Evolutionary conservation across 2,329 filamentous ascomycete genomes (phyloP), one percentile per base, ranked within the genome.

Genomic region (Leptosphaerulina australis): DNA sequence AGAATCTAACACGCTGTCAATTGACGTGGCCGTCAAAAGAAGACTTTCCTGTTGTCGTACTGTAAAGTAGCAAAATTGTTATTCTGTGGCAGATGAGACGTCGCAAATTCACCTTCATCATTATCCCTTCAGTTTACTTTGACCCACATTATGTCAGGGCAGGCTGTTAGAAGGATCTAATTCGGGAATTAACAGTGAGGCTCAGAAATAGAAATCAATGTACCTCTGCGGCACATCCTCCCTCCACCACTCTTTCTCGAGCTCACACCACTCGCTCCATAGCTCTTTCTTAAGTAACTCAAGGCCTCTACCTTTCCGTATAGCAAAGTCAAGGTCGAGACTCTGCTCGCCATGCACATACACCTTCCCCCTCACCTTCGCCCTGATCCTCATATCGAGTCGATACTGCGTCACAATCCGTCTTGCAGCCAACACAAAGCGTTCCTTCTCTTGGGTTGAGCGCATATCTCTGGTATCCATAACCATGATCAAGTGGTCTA

Each of bases 341-440:
- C 15, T 25, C 12, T 21, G 15, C 8, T 46, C 41, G 15, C 22
- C 26, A 37, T 51, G 48, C 41, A 51, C 37, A 21, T 51, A 51
- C 5, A 46, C 41, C 17, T 51, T 37, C 3, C 48, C 48, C 20
- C 26, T 36, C n/a, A 33, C 37, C 20, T 51, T 51, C 3, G 26
- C 36, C 17, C 41, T 51, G 7, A 51, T 46, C 3, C 48, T 41
- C 48, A 51, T 51, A 26, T 51, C 48, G 2, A 51, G 48, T n/a
- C 48, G 50, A 36, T 64, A 63, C 47, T 60, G 52, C 12, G 45
- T 44, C 4, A 59, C 50, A 30, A 62, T 64, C 20, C 62, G 58
- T 20, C 53, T 35, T 7, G 55, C 56, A 9, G 60, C 60, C 15
- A 58, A 43, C 12, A 60, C 53, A 21, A 60, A 60, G 2, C 48